Evolutionary conservation across 225 moss, liverwort and hornwort species (phyloP).

Genomic region (Lunularia cruciata): DNA sequence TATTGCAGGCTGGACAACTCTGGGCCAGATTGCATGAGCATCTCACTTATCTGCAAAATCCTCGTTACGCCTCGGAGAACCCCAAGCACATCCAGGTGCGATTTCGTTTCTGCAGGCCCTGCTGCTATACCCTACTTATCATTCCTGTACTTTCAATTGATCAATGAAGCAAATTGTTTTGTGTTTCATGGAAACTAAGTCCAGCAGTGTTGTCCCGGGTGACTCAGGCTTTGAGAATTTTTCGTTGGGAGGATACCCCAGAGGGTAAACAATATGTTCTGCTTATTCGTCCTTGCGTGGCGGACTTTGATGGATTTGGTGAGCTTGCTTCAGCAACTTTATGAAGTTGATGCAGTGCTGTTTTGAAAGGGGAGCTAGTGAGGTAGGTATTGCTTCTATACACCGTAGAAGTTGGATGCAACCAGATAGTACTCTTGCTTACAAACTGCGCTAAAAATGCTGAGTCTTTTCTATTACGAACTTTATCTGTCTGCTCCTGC

Average conservation of each 20-base stretch:
- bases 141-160: background rate
- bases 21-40: slow-evolving; percentile 47
- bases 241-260: slow-evolving; percentile 38
- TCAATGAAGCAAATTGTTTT: background rate
- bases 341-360: slow-evolving; percentile 40
- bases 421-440: slow-evolving; percentile 4
- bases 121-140: background rate
- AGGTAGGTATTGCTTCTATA: slow-evolving; percentile 27
- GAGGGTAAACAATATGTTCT: slow-evolving; percentile 44
- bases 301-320: slow-evolving; percentile 92
- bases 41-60: slow-evolving; percentile 42
- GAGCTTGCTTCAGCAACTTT: slow-evolving; percentile 48
- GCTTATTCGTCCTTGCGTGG: slow-evolving; percentile 64
- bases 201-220: background rate
- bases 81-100: slow-evolving; percentile 42
- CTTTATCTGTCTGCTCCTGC: background rate
- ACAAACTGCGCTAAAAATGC: slow-evolving; percentile 29
- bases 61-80: slow-evolving; percentile 41
- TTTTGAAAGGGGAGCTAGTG: slow-evolving; percentile 36
- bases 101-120: background rate
- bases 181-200: background rate
- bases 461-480: background rate
- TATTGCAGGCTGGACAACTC: slow-evolving; percentile 37
- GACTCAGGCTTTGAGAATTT: slow-evolving; percentile 71
- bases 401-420: background rate